phyloP scores from a whole-genome alignment of 2,329 filamentous ascomycete genomes.

The Teratosphaeria gauchensis region DNA sequence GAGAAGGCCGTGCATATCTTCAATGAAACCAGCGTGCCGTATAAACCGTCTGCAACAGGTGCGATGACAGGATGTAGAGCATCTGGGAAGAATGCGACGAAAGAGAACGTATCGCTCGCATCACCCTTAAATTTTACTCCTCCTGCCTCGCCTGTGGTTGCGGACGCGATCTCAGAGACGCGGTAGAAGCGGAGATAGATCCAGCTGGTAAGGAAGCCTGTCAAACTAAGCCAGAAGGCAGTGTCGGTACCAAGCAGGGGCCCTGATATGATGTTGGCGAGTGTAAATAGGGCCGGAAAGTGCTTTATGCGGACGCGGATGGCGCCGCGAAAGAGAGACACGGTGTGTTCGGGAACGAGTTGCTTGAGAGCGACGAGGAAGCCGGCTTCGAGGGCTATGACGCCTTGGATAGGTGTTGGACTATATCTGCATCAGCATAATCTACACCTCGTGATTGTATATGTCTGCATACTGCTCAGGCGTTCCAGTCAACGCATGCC shows the following conservation, averaged over 20 bases:
- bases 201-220: slow-evolving; percentile 82
- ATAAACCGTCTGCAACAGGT: slow-evolving; percentile 63
- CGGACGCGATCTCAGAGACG: slow-evolving; percentile 36
- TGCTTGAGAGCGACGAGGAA: slow-evolving; percentile 98
- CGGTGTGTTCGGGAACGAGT: slow-evolving; percentile 91
- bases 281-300: slow-evolving; percentile 64
- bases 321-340: slow-evolving; percentile 81
- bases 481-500: slow-evolving; percentile 58
- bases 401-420: slow-evolving; percentile 78
- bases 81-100: slow-evolving; percentile 90
- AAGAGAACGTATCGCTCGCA: slow-evolving; percentile 90
- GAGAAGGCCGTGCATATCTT: slow-evolving; percentile 80
- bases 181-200: slow-evolving; percentile 96
- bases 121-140: slow-evolving; percentile 62
- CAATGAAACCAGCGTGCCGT: slow-evolving; percentile 62
- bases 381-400: slow-evolving; percentile 77
- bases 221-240: slow-evolving; percentile 67
- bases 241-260: slow-evolving; percentile 60
- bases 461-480: slow-evolving; percentile 54
- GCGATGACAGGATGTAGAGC: slow-evolving; percentile 69
- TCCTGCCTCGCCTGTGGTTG: slow-evolving; percentile 35
- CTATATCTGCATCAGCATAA: slow-evolving; percentile 11
- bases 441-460: not conserved
- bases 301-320: slow-evolving; percentile 80
- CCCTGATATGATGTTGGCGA: slow-evolving; percentile 60